A percentile compares a stretch with the other conserved stretches of the same genome.
phyloP scores from a whole-genome alignment of 2,329 filamentous ascomycete genomes.

The Mycocentrospora acerina region DNA sequence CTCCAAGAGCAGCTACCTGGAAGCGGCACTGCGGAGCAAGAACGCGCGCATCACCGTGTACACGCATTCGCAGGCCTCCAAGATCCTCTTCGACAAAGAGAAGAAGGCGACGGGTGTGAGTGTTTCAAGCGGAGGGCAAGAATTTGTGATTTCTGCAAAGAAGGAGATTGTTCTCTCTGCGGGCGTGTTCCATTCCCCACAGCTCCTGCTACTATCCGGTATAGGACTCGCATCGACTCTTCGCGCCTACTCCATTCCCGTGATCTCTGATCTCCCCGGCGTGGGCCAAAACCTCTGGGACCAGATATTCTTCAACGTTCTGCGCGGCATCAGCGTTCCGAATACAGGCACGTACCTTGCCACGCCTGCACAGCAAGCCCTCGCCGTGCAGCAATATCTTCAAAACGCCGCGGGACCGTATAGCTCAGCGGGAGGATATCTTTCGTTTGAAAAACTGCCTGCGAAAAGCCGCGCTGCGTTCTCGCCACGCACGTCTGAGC shows the following conservation, averaged over 20 bases:
- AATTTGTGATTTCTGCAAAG: slow-evolving; percentile 17
- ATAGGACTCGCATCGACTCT: slow-evolving; percentile 29
- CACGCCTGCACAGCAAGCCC: slow-evolving; percentile 10
- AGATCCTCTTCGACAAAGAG: slow-evolving; percentile 15
- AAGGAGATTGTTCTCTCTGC: slow-evolving; percentile 49
- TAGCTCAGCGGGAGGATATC: slow-evolving; percentile 22
- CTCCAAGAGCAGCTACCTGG: slow-evolving; percentile 21
- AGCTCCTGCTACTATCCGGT: slow-evolving; percentile 39
- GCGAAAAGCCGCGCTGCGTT: slow-evolving; percentile 7
- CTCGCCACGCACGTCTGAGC: slow-evolving; percentile 8
- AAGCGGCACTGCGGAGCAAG: slow-evolving; percentile 6
- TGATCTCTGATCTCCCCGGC: slow-evolving; percentile 24
- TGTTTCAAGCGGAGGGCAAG: slow-evolving; percentile 17
- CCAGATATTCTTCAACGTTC: slow-evolving; percentile 23
- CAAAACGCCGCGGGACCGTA: slow-evolving; percentile 17
- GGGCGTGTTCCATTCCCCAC: slow-evolving; percentile 44
- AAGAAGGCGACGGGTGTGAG: slow-evolving; percentile 32
- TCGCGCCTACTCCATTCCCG: slow-evolving; percentile 13
- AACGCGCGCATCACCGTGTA: slow-evolving; percentile 11
- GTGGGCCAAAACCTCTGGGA: slow-evolving; percentile 32
- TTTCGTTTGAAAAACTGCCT: slow-evolving; percentile 24
- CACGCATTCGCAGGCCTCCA: slow-evolving; percentile 14
- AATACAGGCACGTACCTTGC: slow-evolving; percentile 22
- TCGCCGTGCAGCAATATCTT: slow-evolving; percentile 15
- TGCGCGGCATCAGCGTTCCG: slow-evolving; percentile 16